Evolutionary conservation across 2,329 filamentous ascomycete genomes (phyloP).

Genomic region (Dryadomyces sulphureus): DNA sequence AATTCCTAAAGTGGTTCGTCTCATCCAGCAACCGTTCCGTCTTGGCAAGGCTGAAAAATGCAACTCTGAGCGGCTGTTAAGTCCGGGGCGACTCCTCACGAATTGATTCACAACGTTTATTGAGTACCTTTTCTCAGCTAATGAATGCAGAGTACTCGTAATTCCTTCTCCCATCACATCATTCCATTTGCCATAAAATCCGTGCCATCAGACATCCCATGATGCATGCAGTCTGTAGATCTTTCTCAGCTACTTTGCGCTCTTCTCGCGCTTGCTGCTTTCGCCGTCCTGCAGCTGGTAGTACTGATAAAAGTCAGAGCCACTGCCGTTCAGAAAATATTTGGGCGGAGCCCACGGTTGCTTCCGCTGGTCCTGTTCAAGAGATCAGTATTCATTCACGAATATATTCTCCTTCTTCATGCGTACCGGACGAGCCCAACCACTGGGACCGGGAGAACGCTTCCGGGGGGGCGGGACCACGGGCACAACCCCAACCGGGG

Average conservation of each 20-base stretch:
- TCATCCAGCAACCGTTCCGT: too few relatives aligned
- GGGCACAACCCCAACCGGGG: conserved; percentile 4
- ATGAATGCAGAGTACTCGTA: too few relatives aligned
- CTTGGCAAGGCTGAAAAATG: too few relatives aligned
- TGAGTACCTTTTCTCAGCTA: too few relatives aligned
- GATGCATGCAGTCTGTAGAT: background rate
- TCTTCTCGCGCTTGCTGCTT: background rate
- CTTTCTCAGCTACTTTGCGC: background rate
- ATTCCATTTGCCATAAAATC: too few relatives aligned
- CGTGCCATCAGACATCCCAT: too few relatives aligned
- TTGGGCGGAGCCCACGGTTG: background rate
- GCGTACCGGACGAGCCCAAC: conserved; percentile 12
- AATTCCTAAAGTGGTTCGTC: too few relatives aligned
- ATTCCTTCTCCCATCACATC: too few relatives aligned
- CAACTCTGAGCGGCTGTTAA: too few relatives aligned
- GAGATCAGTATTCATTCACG: background rate
- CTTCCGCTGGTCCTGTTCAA: background rate
- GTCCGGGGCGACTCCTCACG: too few relatives aligned
- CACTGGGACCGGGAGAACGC: background rate
- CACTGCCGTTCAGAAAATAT: background rate
- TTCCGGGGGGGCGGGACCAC: background rate
- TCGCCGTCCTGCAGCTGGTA: background rate
- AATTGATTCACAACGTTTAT: too few relatives aligned
- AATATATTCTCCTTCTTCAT: background rate
- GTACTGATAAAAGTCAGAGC: background rate